phyloP scores from a whole-genome alignment of 768 basidiomycete genomes.

The Gyrodon lividus region DNA sequence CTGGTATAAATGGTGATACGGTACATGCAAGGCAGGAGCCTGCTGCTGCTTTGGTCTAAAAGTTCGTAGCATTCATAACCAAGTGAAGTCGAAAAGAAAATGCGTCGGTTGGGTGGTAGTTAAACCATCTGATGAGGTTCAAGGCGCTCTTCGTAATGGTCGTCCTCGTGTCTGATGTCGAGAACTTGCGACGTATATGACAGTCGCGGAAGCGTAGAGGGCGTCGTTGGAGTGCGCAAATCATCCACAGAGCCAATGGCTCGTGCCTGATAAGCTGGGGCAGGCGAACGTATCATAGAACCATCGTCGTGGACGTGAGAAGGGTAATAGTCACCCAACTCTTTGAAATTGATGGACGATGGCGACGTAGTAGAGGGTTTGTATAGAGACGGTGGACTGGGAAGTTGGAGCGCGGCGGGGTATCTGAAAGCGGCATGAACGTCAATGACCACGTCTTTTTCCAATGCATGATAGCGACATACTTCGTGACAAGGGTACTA shows the following conservation, averaged over 20 bases:
- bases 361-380: not conserved
- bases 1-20: not conserved
- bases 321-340: not conserved
- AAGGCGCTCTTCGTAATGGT: not conserved
- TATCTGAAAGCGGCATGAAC: not conserved
- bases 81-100: not conserved
- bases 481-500: not conserved
- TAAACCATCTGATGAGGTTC: not conserved
- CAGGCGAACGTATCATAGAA: not conserved
- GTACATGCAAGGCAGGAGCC: not conserved
- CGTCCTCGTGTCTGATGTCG: not conserved
- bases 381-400: not conserved
- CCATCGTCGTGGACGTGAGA: not conserved
- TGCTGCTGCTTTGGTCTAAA: not conserved
- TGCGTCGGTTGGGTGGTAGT: not conserved
- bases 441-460: too few species aligned
- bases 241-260: conserved; percentile 1
- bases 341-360: not conserved
- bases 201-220: not conserved
- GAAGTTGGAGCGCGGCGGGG: not conserved
- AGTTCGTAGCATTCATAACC: too few species aligned
- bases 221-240: not conserved
- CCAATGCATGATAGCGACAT: not conserved
- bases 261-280: conserved; percentile 1
- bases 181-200: not conserved